phyloP scores from a whole-genome alignment of 2,329 filamentous ascomycete genomes.

The Aspergillus pseudotamarii region DNA sequence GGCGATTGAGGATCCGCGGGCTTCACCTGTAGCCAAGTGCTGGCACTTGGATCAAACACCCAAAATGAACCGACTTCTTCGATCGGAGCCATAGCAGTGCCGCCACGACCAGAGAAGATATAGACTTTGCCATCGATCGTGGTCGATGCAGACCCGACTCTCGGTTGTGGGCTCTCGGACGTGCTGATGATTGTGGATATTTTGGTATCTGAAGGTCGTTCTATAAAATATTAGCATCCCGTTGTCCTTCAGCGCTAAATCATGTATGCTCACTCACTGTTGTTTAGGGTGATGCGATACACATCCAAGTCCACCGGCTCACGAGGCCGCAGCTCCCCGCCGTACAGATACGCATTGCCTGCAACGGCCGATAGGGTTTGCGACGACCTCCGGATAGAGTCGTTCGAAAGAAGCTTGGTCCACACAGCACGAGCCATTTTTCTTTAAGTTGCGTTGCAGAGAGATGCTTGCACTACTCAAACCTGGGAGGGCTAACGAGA shows the following conservation, averaged over 20 bases:
- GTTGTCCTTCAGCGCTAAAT: neutral
- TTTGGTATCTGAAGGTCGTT: neutral
- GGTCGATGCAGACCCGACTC: slow-evolving; percentile 73
- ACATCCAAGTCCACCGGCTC: slow-evolving; percentile 73
- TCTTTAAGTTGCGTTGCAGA: neutral
- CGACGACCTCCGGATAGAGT: slow-evolving; percentile 62
- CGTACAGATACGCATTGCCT: slow-evolving; percentile 70
- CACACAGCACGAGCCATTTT: slow-evolving; percentile 20
- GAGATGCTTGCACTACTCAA: no score
- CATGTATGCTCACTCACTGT: slow-evolving; percentile 19
- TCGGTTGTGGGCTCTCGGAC: slow-evolving; percentile 55
- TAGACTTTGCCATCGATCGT: slow-evolving; percentile 72
- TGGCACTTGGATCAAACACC: slow-evolving; percentile 69
- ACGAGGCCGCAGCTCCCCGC: slow-evolving; percentile 69
- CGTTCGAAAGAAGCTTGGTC: slow-evolving; percentile 26
- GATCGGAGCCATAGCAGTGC: slow-evolving; percentile 68
- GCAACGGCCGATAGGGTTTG: slow-evolving; percentile 67
- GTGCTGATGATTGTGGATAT: slow-evolving; percentile 33
- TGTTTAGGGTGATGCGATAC: slow-evolving; percentile 62
- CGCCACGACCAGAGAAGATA: slow-evolving; percentile 78
- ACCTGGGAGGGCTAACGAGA: no score
- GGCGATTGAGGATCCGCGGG: slow-evolving; percentile 53
- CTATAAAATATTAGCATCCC: neutral
- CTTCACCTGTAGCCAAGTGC: slow-evolving; percentile 66
- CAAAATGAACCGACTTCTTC: slow-evolving; percentile 76